phyloP scores from a whole-genome alignment of 1,284 basidiomycete species.

The Caloboletus firmus region DNA sequence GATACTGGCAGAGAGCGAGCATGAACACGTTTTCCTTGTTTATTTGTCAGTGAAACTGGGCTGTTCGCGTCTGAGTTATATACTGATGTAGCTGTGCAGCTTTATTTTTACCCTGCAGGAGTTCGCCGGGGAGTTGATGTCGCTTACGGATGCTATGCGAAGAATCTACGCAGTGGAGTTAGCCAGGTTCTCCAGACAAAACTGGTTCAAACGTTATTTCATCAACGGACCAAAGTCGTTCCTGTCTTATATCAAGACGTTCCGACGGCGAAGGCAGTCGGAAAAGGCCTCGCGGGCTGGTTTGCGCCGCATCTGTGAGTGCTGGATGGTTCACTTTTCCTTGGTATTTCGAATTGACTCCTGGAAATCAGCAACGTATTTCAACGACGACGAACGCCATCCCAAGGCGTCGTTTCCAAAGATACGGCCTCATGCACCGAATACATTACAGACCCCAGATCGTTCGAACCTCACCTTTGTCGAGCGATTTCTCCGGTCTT shows the following conservation, averaged over 20 bases:
- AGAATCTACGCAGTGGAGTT: constrained; percentile 68
- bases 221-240: constrained; percentile 26
- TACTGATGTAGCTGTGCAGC: constrained; percentile 42
- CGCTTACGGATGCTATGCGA: constrained; percentile 79
- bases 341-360: constrained; percentile 13
- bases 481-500: constrained; percentile 60
- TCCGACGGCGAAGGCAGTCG: constrained; percentile 14
- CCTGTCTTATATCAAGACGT: constrained; percentile 22
- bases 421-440: constrained; percentile 76
- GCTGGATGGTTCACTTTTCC: not conserved
- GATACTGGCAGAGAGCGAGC: constrained; percentile 46
- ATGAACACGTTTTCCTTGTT: constrained; percentile 78
- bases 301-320: constrained; percentile 45
- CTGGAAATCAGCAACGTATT: constrained; percentile 52
- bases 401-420: constrained; percentile 79
- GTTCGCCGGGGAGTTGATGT: constrained; percentile 79
- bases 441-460: constrained; percentile 80
- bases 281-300: constrained; percentile 20
- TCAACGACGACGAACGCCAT: constrained; percentile 54
- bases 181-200: constrained; percentile 40
- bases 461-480: constrained; percentile 54
- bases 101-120: constrained; percentile 94
- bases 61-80: not conserved
- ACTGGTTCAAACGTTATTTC: constrained; percentile 43
- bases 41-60: constrained; percentile 70